Conservation (phyloP, 2,329 filamentous ascomycete species). For the Magnaporthales sp. region DNA sequence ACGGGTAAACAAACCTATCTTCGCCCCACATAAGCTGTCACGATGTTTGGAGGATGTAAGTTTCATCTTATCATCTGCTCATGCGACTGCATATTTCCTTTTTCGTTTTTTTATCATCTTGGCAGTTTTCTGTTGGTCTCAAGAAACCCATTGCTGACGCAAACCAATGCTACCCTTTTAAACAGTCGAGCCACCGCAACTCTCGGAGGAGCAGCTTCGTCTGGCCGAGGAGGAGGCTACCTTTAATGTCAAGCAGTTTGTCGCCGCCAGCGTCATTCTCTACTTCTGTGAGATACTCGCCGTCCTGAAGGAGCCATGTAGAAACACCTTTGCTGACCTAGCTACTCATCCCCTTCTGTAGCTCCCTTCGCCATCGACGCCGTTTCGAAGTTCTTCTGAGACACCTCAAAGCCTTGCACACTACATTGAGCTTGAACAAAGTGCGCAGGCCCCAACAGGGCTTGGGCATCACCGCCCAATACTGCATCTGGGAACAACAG, state of each 20-base stretch:
- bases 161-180: not conserved
- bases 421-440: not conserved
- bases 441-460: not conserved
- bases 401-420: not conserved
- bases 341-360: constrained; percentile 17
- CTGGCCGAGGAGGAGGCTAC: constrained; percentile 59
- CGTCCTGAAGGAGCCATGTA: not conserved
- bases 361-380: constrained; percentile 51
- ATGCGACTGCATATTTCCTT: not conserved
- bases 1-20: constrained; percentile 4
- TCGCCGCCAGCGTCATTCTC: constrained; percentile 57
- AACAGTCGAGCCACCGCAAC: constrained; percentile 59
- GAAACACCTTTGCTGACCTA: not conserved
- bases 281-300: constrained; percentile 60
- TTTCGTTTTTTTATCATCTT: not conserved
- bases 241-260: constrained; percentile 57
- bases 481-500: not conserved
- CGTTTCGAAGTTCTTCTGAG: constrained; percentile 24
- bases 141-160: not conserved
- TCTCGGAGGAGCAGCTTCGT: constrained; percentile 61
- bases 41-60: constrained; percentile 58
- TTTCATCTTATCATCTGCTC: constrained; percentile 10
- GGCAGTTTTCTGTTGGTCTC: not conserved
- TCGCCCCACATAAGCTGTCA: constrained; percentile 15
- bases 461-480: not conserved